phyloP scores from a whole-genome alignment of 2,329 filamentous ascomycete genomes.

The Talaromyces sp. region DNA sequence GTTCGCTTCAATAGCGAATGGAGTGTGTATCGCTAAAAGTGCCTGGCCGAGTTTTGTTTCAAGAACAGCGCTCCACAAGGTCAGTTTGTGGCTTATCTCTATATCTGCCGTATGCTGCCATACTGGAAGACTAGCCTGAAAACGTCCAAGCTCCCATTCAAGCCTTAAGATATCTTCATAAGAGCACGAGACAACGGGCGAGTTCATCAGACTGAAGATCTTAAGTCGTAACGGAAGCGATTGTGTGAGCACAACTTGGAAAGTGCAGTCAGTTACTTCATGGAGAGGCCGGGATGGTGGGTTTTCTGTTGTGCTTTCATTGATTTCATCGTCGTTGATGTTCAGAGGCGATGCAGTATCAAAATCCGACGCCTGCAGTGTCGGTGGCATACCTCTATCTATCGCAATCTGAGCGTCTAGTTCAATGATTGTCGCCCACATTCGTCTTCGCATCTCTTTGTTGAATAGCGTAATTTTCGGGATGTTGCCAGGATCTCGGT shows the following conservation, averaged over 20 bases:
- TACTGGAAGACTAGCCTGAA: constrained; percentile 30
- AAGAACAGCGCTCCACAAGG: constrained; percentile 30
- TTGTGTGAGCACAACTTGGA: constrained; percentile 13
- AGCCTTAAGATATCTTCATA: constrained; percentile 38
- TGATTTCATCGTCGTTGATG: constrained; percentile 48
- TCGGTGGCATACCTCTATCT: constrained; percentile 52
- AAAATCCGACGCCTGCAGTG: constrained; percentile 40
- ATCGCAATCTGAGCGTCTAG: constrained; percentile 53
- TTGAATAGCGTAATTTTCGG: constrained; percentile 36
- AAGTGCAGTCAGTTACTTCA: constrained; percentile 35
- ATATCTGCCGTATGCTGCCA: constrained; percentile 25
- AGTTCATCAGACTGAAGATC: constrained; percentile 33
- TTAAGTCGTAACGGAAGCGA: constrained; percentile 28
- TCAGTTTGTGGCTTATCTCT: constrained; percentile 24
- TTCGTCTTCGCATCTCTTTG: constrained; percentile 47
- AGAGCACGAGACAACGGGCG: constrained; percentile 32
- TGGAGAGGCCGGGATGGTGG: constrained; percentile 27
- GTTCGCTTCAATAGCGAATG: constrained; percentile 33
- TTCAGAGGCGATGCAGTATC: constrained; percentile 49
- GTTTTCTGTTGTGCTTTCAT: constrained; percentile 27
- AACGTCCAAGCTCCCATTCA: constrained; percentile 35
- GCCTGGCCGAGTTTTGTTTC: constrained; percentile 33
- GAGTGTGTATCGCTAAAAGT: constrained; percentile 37
- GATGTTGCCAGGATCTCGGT: constrained; percentile 37
- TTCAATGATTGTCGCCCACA: constrained; percentile 56